These are phyloP conservation scores for Globisporangium nagaii DNA, from an alignment of 352 stramenopile genomes.

Conservation along the genomic window DNA sequence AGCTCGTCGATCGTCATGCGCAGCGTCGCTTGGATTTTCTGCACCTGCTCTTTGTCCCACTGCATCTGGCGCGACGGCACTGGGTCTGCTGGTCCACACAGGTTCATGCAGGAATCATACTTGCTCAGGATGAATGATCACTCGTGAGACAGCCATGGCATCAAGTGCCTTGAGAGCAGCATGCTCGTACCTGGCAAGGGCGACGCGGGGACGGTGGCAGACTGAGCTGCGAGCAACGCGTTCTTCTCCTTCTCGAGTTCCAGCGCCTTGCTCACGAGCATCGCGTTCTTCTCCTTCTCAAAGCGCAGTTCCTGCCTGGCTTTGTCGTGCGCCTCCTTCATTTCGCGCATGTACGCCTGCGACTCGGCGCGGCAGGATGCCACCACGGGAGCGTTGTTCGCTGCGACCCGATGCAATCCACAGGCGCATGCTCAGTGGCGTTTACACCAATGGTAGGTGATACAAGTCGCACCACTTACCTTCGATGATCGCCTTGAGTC, in stretches of 20 bases:
- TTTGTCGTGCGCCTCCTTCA: constrained; percentile 55
- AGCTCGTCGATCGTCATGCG: constrained; percentile 72
- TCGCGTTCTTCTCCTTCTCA: constrained; percentile 77
- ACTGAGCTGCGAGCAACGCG: constrained; percentile 20
- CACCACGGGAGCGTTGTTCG: constrained; percentile 40
- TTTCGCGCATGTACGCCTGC: constrained; percentile 55
- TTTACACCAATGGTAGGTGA: no score
- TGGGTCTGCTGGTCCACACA: neutral
- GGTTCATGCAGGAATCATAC: neutral
- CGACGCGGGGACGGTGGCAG: neutral
- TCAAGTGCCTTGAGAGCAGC: neutral
- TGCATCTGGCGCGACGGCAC: constrained; percentile 16
- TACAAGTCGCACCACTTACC: constrained; percentile 9
- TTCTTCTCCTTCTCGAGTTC: constrained; percentile 73
- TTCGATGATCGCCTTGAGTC: constrained; percentile 61
- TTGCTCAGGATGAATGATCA: neutral
- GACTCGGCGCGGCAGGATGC: constrained; percentile 50
- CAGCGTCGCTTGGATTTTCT: constrained; percentile 70
- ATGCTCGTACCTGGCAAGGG: neutral
- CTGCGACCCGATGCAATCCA: no score
- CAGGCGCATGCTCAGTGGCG: no score
- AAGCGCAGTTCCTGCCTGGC: constrained; percentile 55
- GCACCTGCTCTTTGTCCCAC: constrained; percentile 69
- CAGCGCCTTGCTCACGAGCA: constrained; percentile 54
- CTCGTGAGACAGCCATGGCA: no score